Conservation (phyloP, 108 stramenopile species). For the Cyclotella distinguenda region DNA sequence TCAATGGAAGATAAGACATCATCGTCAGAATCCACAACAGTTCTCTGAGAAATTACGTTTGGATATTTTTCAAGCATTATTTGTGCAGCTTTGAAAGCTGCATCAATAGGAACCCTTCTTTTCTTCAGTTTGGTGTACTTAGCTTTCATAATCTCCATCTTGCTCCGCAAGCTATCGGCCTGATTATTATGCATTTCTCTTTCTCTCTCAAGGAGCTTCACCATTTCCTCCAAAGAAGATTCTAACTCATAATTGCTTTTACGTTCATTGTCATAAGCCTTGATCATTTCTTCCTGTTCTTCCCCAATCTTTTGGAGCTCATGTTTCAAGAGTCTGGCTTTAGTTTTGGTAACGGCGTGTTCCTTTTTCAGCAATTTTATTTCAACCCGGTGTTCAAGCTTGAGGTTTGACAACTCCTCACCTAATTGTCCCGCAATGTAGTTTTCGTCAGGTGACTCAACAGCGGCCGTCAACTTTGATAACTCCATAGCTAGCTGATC, state of each 20-base stretch:
- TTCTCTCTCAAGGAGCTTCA: conserved; percentile 10
- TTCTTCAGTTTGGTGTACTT: conserved; percentile 28
- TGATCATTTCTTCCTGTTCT: conserved; percentile 12
- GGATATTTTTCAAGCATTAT: conserved; percentile 6
- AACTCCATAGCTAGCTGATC: conserved; percentile 13
- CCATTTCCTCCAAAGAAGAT: conserved; percentile 17
- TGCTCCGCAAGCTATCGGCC: neutral
- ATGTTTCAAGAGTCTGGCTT: conserved; percentile 10
- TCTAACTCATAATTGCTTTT: conserved; percentile 12
- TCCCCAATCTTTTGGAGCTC: conserved; percentile 7
- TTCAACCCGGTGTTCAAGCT: conserved; percentile 12
- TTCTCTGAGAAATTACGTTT: neutral
- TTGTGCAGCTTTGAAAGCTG: conserved; percentile 17
- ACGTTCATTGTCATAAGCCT: conserved; percentile 10
- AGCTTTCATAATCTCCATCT: conserved; percentile 14
- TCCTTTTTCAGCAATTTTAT: conserved; percentile 13
- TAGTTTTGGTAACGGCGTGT: conserved; percentile 16
- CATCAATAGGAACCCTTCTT: conserved; percentile 29
- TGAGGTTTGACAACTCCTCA: conserved; percentile 12
- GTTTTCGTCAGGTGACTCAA: conserved; percentile 1
- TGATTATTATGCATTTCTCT: neutral
- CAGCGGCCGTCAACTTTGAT: neutral
- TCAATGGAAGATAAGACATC: neutral
- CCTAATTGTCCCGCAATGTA: conserved; percentile 3
- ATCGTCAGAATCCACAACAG: neutral